Evolutionary conservation across 148 eudicot species (phyloP).

Genomic region (Cornus florida): DNA sequence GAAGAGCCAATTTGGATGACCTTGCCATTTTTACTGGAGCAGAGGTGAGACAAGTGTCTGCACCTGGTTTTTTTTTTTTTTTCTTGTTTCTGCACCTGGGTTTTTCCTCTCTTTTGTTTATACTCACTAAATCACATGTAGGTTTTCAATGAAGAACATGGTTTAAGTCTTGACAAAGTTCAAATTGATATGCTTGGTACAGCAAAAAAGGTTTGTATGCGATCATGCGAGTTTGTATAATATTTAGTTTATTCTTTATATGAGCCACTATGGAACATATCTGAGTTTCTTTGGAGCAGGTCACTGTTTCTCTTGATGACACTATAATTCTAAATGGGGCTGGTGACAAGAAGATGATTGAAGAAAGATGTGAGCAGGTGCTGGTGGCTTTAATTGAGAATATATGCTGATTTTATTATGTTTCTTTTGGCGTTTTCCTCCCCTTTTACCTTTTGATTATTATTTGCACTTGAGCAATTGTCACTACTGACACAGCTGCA

Average conservation of each 20-base stretch:
- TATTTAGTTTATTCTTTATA: background rate
- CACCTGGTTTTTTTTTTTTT: background rate
- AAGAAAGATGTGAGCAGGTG: slow-evolving; percentile 97
- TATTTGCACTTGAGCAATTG: background rate
- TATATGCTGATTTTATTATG: background rate
- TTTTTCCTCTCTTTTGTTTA: slow-evolving; percentile 11
- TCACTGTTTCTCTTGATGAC: slow-evolving; percentile 86
- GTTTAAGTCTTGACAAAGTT: slow-evolving; percentile 65
- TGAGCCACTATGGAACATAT: background rate
- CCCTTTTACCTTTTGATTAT: background rate
- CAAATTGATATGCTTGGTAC: slow-evolving; percentile 79
- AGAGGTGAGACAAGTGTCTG: slow-evolving; percentile 54
- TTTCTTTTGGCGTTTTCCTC: background rate
- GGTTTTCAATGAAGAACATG: slow-evolving; percentile 85
- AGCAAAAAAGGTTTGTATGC: slow-evolving; percentile 72
- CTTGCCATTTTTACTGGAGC: slow-evolving; percentile 90
- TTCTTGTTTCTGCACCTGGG: background rate
- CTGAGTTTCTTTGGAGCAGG: slow-evolving; percentile 43
- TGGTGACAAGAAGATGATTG: slow-evolving; percentile 86
- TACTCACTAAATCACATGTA: slow-evolving; percentile 24
- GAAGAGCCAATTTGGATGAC: slow-evolving; percentile 87
- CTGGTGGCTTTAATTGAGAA: slow-evolving; percentile 7
- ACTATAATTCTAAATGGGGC: slow-evolving; percentile 76
- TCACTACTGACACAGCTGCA: background rate
- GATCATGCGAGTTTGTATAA: slow-evolving; percentile 2